phyloP scores from a whole-genome alignment of 352 stramenopile species.

The Globisporangium parvum region DNA sequence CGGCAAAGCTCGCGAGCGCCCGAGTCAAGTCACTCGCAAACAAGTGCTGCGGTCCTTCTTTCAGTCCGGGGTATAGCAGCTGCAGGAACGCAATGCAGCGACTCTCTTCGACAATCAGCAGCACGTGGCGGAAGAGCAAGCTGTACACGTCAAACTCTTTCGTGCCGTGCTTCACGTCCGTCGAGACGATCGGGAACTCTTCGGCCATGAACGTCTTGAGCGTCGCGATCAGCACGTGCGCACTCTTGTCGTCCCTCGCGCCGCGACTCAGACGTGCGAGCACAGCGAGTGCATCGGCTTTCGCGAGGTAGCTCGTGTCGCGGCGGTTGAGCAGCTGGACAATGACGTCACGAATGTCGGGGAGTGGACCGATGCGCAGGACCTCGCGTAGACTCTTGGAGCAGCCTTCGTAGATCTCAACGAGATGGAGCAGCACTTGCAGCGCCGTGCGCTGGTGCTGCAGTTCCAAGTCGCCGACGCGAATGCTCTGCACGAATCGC shows the following conservation, averaged over 20 bases:
- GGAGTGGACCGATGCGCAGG: conserved; percentile 27
- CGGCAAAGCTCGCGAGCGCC: conserved; percentile 35
- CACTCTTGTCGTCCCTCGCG: conserved; percentile 7
- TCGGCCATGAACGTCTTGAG: conserved; percentile 52
- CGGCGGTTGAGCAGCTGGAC: conserved; percentile 30
- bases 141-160: conserved; percentile 64
- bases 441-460: conserved; percentile 35
- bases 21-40: conserved; percentile 45
- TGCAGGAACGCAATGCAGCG: conserved; percentile 34
- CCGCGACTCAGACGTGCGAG: conserved; percentile 25
- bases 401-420: conserved; percentile 37
- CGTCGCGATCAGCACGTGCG: conserved; percentile 22
- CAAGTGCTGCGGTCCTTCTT: conserved; percentile 51
- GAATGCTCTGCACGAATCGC: conserved; percentile 30
- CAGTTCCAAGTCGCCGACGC: conserved; percentile 15
- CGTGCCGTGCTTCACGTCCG: conserved; percentile 49
- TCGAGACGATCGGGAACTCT: conserved; percentile 74
- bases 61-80: conserved; percentile 54
- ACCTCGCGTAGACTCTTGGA: conserved; percentile 20
- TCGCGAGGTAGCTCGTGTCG: conserved; percentile 47
- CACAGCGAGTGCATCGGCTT: conserved; percentile 46
- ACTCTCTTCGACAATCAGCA: conserved; percentile 53
- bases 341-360: conserved; percentile 29
- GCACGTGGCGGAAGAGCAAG: conserved; percentile 42
- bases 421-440: conserved; percentile 33